Percentiles rank a stretch among this genome's conserved stretches.
Evolutionary conservation across 2,329 filamentous ascomycete genomes (phyloP).

Genomic region (Ophiostoma triangulosporum): DNA sequence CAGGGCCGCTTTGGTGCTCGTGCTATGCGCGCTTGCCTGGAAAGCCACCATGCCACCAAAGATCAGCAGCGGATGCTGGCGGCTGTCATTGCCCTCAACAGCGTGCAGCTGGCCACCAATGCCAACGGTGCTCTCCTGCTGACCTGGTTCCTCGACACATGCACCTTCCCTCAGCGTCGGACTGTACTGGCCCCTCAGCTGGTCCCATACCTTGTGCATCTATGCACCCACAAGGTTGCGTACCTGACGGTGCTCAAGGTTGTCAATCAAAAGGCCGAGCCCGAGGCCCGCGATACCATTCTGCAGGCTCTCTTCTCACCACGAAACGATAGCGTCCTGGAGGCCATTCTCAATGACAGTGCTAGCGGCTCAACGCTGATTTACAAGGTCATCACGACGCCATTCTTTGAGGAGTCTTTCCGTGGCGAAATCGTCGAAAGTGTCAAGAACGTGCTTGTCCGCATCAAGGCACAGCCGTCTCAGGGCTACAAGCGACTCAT

Average conservation of each 20-base stretch:
- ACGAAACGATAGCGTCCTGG: slow-evolving; percentile 69
- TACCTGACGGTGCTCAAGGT: slow-evolving; percentile 96
- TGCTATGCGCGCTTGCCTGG: slow-evolving; percentile 91
- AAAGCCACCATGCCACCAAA: slow-evolving; percentile 89
- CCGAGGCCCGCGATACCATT: slow-evolving; percentile 81
- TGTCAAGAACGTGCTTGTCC: slow-evolving; percentile 74
- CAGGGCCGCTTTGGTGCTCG: slow-evolving; percentile 90
- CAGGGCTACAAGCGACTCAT: slow-evolving; percentile 98
- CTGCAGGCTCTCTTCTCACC: slow-evolving; percentile 88
- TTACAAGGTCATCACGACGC: slow-evolving; percentile 95
- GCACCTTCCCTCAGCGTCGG: slow-evolving; percentile 82
- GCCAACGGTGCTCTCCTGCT: slow-evolving; percentile 86
- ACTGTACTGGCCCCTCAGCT: slow-evolving; percentile 85
- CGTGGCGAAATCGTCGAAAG: slow-evolving; percentile 81
- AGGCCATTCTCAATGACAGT: slow-evolving; percentile 83
- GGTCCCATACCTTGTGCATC: slow-evolving; percentile 81
- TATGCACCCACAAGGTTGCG: slow-evolving; percentile 97
- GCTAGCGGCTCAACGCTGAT: slow-evolving; percentile 89
- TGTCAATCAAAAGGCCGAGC: slow-evolving; percentile 92
- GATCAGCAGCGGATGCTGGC: slow-evolving; percentile 93
- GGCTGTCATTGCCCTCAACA: slow-evolving; percentile 88
- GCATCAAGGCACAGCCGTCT: slow-evolving; percentile 82
- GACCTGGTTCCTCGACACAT: slow-evolving; percentile 97
- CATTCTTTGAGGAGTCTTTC: slow-evolving; percentile 90
- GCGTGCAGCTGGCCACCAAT: slow-evolving; percentile 90